Evolutionary conservation across 805 yeast genomes (phyloP), one percentile per base, ranked within the genome.

Genomic region (Torulaspora quercuum): DNA sequence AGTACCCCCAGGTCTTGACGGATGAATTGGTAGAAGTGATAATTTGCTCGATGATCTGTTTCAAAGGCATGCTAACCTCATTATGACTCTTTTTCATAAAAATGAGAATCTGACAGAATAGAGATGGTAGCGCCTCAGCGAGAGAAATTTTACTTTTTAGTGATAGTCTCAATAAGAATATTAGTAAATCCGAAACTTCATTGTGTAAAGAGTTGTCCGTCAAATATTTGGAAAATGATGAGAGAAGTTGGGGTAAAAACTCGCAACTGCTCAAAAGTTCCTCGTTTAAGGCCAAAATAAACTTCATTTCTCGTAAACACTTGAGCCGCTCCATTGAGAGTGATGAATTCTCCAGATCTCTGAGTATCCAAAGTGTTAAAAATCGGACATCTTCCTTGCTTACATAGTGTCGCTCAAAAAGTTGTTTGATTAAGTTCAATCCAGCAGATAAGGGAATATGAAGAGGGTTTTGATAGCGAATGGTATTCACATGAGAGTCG

Each of bases 281-380:
- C 18, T 46, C 48, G 32, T 34, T 48, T 2, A 48, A 6, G 1
- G 50, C 29, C 5, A 55, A 13, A 4, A 53, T 7, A 6, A 36
- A 31, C 25, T 50, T 49, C 10, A 55, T 14, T 17, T 45, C 50
- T n/a, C 61, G 38, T 3, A 55, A 9, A 10, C 41, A 44, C 21
- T 36, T 30, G 2, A 48, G n/a, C 13, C 38, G 37, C 19, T 45
- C 49, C n/a, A 36, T 26, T 1, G 10, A 3, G 12, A 36, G 24
- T 6, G 14, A 23, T 2, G 49, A 25, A 1, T 22, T 14, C 19
- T 46, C 50, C 7, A 56, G 35, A 13, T 56, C 59, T 6, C 41
- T 32, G 7, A 53, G 21, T 11, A 49, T 31, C 47, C 53, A 52
- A 6, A 41, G 22, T 5, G 50, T 27, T 5, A 55, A 16, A 26